Evolutionary conservation across 768 basidiomycete genomes (phyloP).

Genomic region (Suillus plorans): DNA sequence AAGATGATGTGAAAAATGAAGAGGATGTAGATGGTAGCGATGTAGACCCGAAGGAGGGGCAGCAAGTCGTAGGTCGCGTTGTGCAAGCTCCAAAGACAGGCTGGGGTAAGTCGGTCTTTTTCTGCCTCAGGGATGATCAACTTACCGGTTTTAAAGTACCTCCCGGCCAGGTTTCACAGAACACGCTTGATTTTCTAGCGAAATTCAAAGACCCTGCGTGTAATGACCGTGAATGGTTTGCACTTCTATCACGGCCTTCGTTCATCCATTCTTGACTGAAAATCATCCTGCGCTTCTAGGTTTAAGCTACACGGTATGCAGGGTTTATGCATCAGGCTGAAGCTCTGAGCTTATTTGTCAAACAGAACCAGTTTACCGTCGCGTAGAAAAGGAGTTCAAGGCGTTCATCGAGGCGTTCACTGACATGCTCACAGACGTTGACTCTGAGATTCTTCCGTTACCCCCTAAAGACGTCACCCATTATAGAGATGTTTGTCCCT

Average conservation of each 20-base stretch:
- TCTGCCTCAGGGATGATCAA: not conserved
- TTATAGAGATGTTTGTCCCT: conserved; percentile 1
- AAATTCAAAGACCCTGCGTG: conserved; percentile 70
- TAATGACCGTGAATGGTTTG: conserved; percentile 84
- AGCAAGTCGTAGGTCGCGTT: conserved; percentile 71
- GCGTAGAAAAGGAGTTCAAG: no score
- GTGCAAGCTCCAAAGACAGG: conserved; percentile 83
- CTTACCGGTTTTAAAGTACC: conserved; percentile 51
- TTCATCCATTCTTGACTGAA: not conserved
- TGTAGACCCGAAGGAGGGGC: conserved; percentile 56
- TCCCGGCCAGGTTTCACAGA: conserved; percentile 81
- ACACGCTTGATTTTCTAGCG: conserved; percentile 76
- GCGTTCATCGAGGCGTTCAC: no score
- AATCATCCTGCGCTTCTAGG: not conserved
- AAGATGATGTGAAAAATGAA: conserved; percentile 7
- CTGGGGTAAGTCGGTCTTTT: conserved; percentile 47
- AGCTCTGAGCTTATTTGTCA: no score
- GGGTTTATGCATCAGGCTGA: no score
- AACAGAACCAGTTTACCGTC: no score
- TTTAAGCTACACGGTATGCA: no score
- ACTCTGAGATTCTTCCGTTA: no score
- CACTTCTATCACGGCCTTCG: not conserved
- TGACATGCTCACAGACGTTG: no score
- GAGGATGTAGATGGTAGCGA: conserved; percentile 35
- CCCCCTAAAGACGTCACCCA: no score